These are phyloP conservation scores for Cytospora piceicola DNA, from an alignment of 2,329 filamentous ascomycete species.

Conservation along the genomic window DNA sequence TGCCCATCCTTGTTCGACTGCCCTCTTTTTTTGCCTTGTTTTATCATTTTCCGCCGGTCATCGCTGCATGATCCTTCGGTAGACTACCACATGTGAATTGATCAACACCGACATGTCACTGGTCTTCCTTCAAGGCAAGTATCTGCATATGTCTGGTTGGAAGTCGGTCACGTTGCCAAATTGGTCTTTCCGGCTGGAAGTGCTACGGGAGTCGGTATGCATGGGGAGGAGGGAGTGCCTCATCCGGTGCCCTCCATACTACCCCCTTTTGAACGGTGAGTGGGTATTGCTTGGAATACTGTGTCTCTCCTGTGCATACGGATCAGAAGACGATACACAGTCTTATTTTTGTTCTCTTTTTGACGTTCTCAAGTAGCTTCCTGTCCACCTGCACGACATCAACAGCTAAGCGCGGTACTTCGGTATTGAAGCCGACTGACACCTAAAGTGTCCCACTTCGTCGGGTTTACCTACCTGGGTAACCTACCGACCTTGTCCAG, in stretches of 20 bases:
- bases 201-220: slow-evolving; percentile 2
- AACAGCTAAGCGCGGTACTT: too few species aligned
- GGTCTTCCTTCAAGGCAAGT: too few species aligned
- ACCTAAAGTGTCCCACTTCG: not conserved
- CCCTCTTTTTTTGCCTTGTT: not conserved
- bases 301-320: not conserved
- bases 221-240: too few species aligned
- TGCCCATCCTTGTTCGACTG: not conserved
- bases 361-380: not conserved
- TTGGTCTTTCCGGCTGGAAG: not conserved
- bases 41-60: not conserved
- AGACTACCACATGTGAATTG: not conserved
- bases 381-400: not conserved
- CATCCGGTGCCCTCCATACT: too few species aligned
- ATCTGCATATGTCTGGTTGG: not conserved
- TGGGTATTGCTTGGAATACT: not conserved
- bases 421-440: too few species aligned
- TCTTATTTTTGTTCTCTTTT: too few species aligned
- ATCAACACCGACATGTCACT: not conserved
- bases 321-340: not conserved
- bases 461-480: not conserved
- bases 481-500: not conserved
- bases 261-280: too few species aligned
- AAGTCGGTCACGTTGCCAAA: slow-evolving; percentile 23
- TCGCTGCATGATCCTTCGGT: slow-evolving; percentile 1